Conservation (phyloP, 2,329 filamentous ascomycete species). For the Aspergillus carbonarius region DNA sequence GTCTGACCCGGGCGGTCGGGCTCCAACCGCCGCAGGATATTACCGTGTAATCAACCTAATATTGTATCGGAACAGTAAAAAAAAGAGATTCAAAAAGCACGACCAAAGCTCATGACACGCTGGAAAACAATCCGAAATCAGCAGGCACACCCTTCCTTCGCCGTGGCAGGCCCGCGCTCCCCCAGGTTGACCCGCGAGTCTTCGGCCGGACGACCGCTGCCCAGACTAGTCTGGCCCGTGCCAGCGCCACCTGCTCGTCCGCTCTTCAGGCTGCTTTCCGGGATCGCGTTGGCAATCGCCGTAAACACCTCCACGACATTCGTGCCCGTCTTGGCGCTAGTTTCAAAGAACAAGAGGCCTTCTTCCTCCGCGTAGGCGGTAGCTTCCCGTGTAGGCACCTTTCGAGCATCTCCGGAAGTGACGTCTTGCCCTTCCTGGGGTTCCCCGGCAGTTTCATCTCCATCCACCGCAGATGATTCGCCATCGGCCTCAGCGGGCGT, state of each 20-base stretch:
- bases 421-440: slow-evolving; percentile 58
- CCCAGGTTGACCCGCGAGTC: slow-evolving; percentile 77
- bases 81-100: slow-evolving; percentile 4
- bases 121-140: slow-evolving; percentile 42
- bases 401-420: slow-evolving; percentile 72
- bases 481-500: slow-evolving; percentile 38
- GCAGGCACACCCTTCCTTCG: slow-evolving; percentile 91
- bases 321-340: slow-evolving; percentile 90
- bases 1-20: not conserved
- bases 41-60: slow-evolving; percentile 13
- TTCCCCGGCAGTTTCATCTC: slow-evolving; percentile 48
- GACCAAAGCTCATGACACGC: not conserved
- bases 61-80: slow-evolving; percentile 12
- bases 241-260: slow-evolving; percentile 68
- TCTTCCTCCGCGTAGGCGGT: slow-evolving; percentile 94
- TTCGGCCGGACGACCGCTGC: slow-evolving; percentile 44
- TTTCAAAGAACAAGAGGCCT: slow-evolving; percentile 93
- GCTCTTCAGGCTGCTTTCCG: slow-evolving; percentile 92
- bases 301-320: slow-evolving; percentile 97
- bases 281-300: slow-evolving; percentile 96
- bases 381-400: slow-evolving; percentile 87
- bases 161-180: slow-evolving; percentile 68
- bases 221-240: slow-evolving; percentile 60
- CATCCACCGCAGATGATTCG: slow-evolving; percentile 30
- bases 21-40: not conserved